Evolutionary conservation across 805 yeast species (phyloP).

Genomic region (Candida dendrica): DNA sequence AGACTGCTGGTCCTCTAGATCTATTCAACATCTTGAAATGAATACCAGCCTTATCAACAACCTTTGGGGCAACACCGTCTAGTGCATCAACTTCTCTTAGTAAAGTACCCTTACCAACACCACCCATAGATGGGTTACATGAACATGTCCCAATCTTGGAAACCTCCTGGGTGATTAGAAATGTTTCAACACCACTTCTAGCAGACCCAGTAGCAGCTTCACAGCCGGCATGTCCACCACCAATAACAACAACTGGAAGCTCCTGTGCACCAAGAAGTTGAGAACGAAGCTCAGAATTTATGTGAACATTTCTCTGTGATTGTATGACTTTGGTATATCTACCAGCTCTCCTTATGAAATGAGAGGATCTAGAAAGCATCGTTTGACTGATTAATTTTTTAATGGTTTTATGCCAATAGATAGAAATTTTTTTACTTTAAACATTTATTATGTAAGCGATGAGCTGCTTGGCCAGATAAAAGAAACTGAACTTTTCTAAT

Average conservation of each 20-base stretch:
- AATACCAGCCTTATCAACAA: conserved; percentile 91
- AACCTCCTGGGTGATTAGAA: conserved; percentile 69
- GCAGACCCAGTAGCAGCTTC: conserved; percentile 96
- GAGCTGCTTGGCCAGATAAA: too few species aligned
- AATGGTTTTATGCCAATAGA: too few species aligned
- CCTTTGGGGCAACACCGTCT: conserved; percentile 81
- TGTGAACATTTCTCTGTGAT: background rate
- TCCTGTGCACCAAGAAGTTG: conserved; percentile 10
- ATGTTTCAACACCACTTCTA: conserved; percentile 64
- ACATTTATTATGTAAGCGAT: too few species aligned
- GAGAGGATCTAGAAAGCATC: too few species aligned
- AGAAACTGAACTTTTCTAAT: too few species aligned
- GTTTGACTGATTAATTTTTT: too few species aligned
- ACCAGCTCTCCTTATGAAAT: too few species aligned
- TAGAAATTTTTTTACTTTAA: too few species aligned
- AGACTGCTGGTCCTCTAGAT: conserved; percentile 92
- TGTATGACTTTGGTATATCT: background rate
- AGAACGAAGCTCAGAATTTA: conserved; percentile 15
- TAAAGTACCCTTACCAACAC: conserved; percentile 94
- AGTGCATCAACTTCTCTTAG: conserved; percentile 91
- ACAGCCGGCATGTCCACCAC: conserved; percentile 99
- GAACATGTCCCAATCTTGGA: conserved; percentile 87
- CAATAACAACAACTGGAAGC: conserved; percentile 76
- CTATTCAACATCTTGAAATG: conserved; percentile 82
- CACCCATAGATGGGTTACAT: conserved; percentile 97